phyloP scores from a whole-genome alignment of 306 rosid genomes.

The Dalbergia cultrata region DNA sequence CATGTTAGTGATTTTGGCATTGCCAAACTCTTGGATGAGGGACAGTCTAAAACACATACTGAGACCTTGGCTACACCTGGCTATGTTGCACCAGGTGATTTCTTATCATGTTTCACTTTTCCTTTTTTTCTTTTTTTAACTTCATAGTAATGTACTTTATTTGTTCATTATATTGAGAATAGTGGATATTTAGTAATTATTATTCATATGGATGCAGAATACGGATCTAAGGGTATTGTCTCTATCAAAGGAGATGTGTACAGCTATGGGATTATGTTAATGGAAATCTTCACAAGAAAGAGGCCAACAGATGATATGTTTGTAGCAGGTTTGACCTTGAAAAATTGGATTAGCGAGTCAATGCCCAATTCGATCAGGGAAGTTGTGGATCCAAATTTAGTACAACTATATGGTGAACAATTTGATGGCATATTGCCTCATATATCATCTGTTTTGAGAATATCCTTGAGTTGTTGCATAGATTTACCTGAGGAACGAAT shows the following conservation, averaged over 20 bases:
- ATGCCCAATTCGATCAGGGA: conserved; percentile 26
- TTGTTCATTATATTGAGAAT: neutral
- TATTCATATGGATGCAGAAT: conserved; percentile 34
- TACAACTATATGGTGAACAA: conserved; percentile 36
- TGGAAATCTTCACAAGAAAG: conserved; percentile 43
- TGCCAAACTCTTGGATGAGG: conserved; percentile 43
- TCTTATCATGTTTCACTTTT: neutral
- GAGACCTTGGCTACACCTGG: conserved; percentile 44
- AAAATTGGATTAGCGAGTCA: conserved; percentile 31
- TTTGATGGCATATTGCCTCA: neutral
- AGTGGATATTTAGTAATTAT: neutral
- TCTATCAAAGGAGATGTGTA: conserved; percentile 45
- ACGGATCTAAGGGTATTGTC: conserved; percentile 37
- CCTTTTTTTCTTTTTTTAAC: neutral
- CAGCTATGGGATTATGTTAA: conserved; percentile 44
- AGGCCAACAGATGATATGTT: conserved; percentile 46
- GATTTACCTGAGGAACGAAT: conserved; percentile 31
- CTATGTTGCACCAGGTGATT: conserved; percentile 47
- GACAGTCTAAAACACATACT: conserved; percentile 28
- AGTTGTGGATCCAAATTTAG: conserved; percentile 39
- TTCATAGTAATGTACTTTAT: neutral
- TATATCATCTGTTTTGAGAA: conserved; percentile 29
- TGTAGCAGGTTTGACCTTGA: conserved; percentile 21
- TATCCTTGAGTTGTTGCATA: conserved; percentile 33
- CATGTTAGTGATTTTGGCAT: conserved; percentile 51